Evolutionary conservation across 371 early-diverging fungal species (phyloP).

Genomic region (Batrachochytrium dendrobatidis): DNA sequence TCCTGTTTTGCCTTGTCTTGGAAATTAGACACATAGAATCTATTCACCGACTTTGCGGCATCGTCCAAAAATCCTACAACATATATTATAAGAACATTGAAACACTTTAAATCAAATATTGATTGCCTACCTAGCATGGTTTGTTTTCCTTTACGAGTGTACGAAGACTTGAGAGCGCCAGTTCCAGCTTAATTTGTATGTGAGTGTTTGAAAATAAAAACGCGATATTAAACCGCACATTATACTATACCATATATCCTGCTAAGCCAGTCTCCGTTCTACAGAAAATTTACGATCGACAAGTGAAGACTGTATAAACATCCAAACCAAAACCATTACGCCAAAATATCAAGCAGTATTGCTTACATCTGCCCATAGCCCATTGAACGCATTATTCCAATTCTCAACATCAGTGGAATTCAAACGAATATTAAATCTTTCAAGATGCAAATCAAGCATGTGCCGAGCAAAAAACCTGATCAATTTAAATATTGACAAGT

Average conservation of each 20-base stretch:
- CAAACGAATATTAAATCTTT: background rate
- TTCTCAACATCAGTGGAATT: background rate
- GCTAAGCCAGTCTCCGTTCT: constrained; percentile 90
- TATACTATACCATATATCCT: constrained; percentile 63
- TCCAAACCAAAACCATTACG: background rate
- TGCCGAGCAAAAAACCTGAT: constrained; percentile 1
- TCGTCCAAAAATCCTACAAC: constrained; percentile 65
- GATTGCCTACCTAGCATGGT: constrained; percentile 52
- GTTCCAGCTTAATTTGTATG: constrained; percentile 68
- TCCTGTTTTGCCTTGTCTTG: constrained; percentile 73
- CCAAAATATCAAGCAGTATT: background rate
- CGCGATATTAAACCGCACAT: background rate
- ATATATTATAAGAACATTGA: background rate
- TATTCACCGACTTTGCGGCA: constrained; percentile 83
- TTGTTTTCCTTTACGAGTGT: constrained; percentile 84
- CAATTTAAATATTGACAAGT: too few species aligned
- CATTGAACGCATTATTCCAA: constrained; percentile 27
- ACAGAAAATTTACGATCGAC: too few species aligned
- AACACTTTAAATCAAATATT: constrained; percentile 13
- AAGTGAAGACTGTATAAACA: background rate
- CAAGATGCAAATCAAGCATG: constrained; percentile 1
- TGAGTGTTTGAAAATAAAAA: background rate
- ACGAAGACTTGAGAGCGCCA: constrained; percentile 88
- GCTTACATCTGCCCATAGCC: constrained; percentile 76
- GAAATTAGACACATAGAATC: constrained; percentile 89